Percentiles rank a stretch among this genome's conserved stretches.
These are phyloP conservation scores for Dictyophora rubrovolvata DNA, from an alignment of 768 basidiomycete genomes.

Conservation along the genomic window DNA sequence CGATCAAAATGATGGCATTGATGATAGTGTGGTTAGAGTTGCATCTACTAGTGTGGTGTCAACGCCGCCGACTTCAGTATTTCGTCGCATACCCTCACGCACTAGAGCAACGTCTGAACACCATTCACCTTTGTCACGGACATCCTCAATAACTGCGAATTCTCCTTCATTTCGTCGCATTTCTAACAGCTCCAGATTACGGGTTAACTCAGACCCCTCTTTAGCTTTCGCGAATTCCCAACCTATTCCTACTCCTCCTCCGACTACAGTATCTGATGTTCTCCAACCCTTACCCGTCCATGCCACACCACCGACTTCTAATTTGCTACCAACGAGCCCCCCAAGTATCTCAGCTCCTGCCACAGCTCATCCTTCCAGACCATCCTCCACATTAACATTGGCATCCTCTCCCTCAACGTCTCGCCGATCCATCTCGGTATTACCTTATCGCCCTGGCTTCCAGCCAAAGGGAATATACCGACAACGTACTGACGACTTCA, in stretches of 20 bases:
- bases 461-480: conserved; percentile 83
- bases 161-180: background rate
- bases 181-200: background rate
- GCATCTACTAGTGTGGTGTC: conserved; percentile 10
- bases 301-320: background rate
- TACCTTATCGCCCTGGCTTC: conserved; percentile 81
- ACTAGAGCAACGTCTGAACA: conserved; percentile 10
- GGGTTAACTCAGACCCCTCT: background rate
- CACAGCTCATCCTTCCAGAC: background rate
- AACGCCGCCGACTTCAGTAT: conserved; percentile 30
- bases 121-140: background rate
- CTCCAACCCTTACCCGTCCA: background rate
- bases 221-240: background rate
- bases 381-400: conserved; percentile 2
- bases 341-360: background rate
- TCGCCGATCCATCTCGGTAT: conserved; percentile 24
- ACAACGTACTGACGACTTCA: conserved; percentile 75
- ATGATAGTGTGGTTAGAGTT: conserved; percentile 1
- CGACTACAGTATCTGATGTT: background rate
- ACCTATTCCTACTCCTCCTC: background rate
- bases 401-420: background rate
- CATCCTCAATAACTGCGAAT: background rate
- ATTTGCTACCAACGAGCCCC: background rate
- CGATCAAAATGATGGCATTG: conserved; percentile 14
- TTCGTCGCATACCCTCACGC: conserved; percentile 39